Percentiles rank a stretch among this genome's conserved stretches.
Conservation (phyloP, 2,329 filamentous ascomycete species). For the Fusarium sulawesiense region DNA sequence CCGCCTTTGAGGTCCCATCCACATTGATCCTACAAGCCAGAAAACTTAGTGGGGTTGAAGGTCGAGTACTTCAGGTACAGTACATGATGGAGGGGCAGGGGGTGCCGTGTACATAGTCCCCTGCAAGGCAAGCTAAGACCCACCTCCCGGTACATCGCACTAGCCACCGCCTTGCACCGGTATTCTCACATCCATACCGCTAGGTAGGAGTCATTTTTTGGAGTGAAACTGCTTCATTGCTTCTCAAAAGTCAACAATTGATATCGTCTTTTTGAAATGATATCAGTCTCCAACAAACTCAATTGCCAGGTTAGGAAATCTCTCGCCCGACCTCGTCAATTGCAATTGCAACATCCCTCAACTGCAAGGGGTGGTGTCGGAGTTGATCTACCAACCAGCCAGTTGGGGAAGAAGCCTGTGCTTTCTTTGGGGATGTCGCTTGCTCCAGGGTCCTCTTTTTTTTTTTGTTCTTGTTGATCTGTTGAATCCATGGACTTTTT, state of each 20-base stretch:
- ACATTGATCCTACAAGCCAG: constrained; percentile 9
- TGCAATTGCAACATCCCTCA: neutral
- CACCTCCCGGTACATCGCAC: constrained; percentile 31
- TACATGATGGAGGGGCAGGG: constrained; percentile 17
- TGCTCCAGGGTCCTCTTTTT: constrained; percentile 42
- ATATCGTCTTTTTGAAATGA: neutral
- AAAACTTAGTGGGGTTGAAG: constrained; percentile 43
- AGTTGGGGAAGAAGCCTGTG: constrained; percentile 42
- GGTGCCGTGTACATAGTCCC: neutral
- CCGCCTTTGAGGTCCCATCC: neutral
- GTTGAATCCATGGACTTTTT: constrained; percentile 45
- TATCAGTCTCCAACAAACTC: neutral
- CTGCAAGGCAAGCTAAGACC: neutral
- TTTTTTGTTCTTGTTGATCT: constrained; percentile 46
- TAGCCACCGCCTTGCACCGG: constrained; percentile 34
- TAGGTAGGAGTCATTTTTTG: constrained; percentile 14
- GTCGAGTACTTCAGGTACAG: constrained; percentile 39
- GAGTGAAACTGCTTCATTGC: neutral
- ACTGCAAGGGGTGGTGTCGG: constrained; percentile 19
- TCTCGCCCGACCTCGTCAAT: constrained; percentile 10
- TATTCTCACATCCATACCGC: constrained; percentile 23
- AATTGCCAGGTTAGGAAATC: constrained; percentile 18
- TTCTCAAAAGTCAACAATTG: constrained; percentile 19
- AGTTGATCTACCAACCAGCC: constrained; percentile 32
- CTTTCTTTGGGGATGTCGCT: constrained; percentile 47